These are phyloP conservation scores for Boletus vermiculosoides DNA, from an alignment of 768 basidiomycete genomes.

Conservation along the genomic window DNA sequence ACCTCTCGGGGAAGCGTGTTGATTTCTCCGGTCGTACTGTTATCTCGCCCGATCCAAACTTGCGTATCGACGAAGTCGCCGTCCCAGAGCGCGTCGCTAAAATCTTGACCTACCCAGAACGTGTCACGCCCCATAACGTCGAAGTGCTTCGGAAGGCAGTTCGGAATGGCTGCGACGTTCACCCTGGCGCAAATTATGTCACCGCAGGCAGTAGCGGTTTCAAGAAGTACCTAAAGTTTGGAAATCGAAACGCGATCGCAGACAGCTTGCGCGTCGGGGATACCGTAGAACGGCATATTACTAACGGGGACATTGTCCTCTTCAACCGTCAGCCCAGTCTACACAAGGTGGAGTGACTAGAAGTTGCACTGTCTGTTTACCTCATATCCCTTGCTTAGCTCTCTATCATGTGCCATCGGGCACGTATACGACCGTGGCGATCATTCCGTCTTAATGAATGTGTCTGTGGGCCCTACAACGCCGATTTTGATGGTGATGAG, in stretches of 20 bases:
- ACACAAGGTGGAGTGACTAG: slow-evolving; percentile 65
- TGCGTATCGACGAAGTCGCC: slow-evolving; percentile 97
- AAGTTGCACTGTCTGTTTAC: background rate
- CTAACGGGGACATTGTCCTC: slow-evolving; percentile 93
- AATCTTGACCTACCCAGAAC: slow-evolving; percentile 93
- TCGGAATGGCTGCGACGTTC: slow-evolving; percentile 83
- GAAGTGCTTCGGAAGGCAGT: slow-evolving; percentile 71
- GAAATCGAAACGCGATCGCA: slow-evolving; percentile 76
- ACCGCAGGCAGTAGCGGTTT: slow-evolving; percentile 70
- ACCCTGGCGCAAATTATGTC: slow-evolving; percentile 96
- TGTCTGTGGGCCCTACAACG: slow-evolving; percentile 98
- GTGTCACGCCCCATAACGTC: slow-evolving; percentile 91
- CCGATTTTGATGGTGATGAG: slow-evolving; percentile 99
- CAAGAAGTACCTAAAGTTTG: slow-evolving; percentile 90
- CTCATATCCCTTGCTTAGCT: slow-evolving; percentile 46
- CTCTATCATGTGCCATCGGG: slow-evolving; percentile 98
- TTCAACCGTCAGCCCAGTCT: slow-evolving; percentile 99
- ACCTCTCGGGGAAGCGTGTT: slow-evolving; percentile 97
- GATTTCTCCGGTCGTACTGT: slow-evolving; percentile 98
- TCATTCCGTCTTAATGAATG: slow-evolving; percentile 98
- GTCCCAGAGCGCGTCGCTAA: slow-evolving; percentile 95
- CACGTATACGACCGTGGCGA: slow-evolving; percentile 95
- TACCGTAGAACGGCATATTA: slow-evolving; percentile 89
- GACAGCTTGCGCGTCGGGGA: slow-evolving; percentile 85
- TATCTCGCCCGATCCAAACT: slow-evolving; percentile 98